phyloP scores from a whole-genome alignment of 2,329 filamentous ascomycete species.

The Hypoxylon sp. region DNA sequence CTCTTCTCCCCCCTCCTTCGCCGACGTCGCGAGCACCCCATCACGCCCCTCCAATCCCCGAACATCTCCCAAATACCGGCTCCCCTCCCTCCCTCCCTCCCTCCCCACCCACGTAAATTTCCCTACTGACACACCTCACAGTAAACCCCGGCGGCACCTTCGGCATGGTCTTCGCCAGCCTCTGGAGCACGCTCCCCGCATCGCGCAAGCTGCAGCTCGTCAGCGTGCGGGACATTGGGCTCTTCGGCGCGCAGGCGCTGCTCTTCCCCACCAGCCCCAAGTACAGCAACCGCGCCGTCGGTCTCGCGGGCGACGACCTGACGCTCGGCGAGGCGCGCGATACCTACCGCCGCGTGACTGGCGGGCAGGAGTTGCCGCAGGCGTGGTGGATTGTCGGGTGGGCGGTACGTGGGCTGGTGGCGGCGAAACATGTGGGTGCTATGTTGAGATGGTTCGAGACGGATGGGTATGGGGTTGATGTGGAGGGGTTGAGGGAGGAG shows the following conservation, averaged over 20 bases:
- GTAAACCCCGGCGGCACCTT: conserved; percentile 53
- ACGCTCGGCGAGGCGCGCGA: conserved; percentile 54
- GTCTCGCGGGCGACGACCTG: conserved; percentile 56
- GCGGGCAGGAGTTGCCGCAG: conserved; percentile 52
- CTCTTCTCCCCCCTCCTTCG: too few species aligned
- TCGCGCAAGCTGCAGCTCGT: conserved; percentile 57
- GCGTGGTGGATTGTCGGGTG: conserved; percentile 53
- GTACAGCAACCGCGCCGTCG: conserved; percentile 55
- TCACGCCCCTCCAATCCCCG: too few species aligned
- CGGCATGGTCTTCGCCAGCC: conserved; percentile 53
- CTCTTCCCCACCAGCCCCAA: conserved; percentile 37
- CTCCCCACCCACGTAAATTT: too few species aligned
- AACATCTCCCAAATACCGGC: too few species aligned
- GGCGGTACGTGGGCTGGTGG: conserved; percentile 48
- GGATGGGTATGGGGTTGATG: conserved; percentile 60
- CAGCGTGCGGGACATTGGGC: conserved; percentile 58
- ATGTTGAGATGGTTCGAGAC: conserved; percentile 60
- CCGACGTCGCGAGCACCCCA: too few species aligned
- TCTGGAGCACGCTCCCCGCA: conserved; percentile 52
- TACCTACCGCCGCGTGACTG: conserved; percentile 49
- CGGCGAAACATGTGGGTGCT: conserved; percentile 51
- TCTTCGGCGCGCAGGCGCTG: conserved; percentile 56
- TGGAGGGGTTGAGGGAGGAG: conserved; percentile 51
- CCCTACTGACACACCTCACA: conserved; percentile 41
- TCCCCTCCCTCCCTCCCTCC: too few species aligned